Conservation (phyloP, 2,329 filamentous ascomycete species). For the Sporothrix dimorphospora region DNA sequence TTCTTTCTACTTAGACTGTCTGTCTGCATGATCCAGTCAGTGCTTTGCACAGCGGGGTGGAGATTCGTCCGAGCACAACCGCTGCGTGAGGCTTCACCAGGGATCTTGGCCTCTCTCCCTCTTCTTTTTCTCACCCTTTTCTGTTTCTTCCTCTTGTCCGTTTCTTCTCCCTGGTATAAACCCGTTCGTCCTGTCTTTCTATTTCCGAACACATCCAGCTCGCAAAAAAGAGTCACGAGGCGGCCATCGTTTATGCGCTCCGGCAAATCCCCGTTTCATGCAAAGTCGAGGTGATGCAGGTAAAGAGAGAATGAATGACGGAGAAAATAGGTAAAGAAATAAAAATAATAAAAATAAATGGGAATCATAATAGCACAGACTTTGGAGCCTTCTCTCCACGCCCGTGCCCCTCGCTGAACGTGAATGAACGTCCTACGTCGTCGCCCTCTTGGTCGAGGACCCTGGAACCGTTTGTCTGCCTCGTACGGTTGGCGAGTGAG, state of each 20-base stretch:
- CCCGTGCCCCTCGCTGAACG: not conserved
- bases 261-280: conserved; percentile 18
- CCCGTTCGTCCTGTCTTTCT: conserved; percentile 11
- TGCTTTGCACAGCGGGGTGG: not conserved
- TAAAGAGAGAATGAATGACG: not conserved
- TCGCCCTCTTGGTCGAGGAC: not conserved
- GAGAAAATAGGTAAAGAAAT: not conserved
- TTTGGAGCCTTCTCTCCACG: not conserved
- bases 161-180: not conserved
- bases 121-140: not conserved
- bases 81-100: not conserved
- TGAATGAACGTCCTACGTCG: not conserved
- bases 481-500: not conserved
- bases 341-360: not conserved
- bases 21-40: not conserved
- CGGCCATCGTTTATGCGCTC: conserved; percentile 13
- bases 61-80: not conserved
- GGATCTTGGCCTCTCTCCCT: not conserved
- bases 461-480: not conserved
- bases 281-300: conserved; percentile 4
- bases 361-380: too few relatives aligned
- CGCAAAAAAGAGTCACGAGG: conserved; percentile 15
- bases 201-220: not conserved
- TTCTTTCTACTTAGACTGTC: not conserved
- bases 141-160: not conserved